Base-by-base conservation (phyloP, 495 filamentous ascomycete genomes). In the Lasiosphaeria ovina region DNA sequence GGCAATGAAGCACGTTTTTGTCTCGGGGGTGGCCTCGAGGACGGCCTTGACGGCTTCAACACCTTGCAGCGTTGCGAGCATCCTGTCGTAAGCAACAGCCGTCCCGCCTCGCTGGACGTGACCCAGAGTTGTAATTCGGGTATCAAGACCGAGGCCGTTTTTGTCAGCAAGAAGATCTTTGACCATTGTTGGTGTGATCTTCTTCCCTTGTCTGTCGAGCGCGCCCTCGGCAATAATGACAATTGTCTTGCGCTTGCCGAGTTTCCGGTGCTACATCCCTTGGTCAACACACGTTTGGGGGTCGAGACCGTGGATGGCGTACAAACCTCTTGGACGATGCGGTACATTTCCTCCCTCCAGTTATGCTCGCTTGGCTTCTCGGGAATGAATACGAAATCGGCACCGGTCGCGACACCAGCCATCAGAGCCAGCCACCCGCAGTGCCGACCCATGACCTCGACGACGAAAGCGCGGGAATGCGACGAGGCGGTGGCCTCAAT, bases 391-490 rank as follows among this genome's bases (percentile, higher is more conserved):
- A 98, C 82, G 76, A 95, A 99, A 74, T 99, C 95, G 5, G 95
- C 93, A 34, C 94, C 95, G 3, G 91, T 96, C 60, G 90, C 92
- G 54, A 98, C 91, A 60, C 92, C 94, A 11, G 95, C 89, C 92
- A 97, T 97, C 50, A 99, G 79, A 48, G 94, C 95, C 54, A 99
- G 79, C 95, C 95, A 99, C 45, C 95, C 95, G 68, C 95, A 99
- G 76, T 98, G 93, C 58, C 95, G 85, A n/a, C 95, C 95, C 95
- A 99, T 99, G 51, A 98, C 95, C 72, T 98, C 95, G 66, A 99
- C 88, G 35, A 99, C 93, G 73, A 99, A 99, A 44, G 95, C 95
- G 64, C 95, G 81, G 58, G 96, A 96, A 76, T 98, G 95, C n/a
- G 91, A 96, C 42, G 87, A 91, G 6, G 95, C 95, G 2, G 95